phyloP scores from a whole-genome alignment of 2,329 filamentous ascomycete genomes.

The Dryadomyces quercus-mongolicae region DNA sequence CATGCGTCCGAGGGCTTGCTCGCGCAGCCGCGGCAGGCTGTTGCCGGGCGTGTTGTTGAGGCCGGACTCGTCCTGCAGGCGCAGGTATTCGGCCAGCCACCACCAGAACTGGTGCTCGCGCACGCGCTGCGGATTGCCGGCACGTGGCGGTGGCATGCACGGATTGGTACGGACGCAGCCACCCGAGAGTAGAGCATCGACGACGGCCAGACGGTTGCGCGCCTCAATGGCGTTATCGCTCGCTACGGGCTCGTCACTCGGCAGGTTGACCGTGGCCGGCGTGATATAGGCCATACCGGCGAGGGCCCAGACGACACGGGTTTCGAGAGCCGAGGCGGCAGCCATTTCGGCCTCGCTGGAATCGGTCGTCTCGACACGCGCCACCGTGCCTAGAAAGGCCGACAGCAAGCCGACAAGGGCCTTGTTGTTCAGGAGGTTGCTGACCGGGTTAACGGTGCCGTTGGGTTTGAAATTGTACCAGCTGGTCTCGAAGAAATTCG shows the following conservation, averaged over 20 bases:
- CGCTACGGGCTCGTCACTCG: conserved; percentile 26
- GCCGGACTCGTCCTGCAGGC: conserved; percentile 35
- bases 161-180: conserved; percentile 49
- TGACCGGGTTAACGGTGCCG: conserved; percentile 27
- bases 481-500: conserved; percentile 65
- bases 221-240: conserved; percentile 52
- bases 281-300: conserved; percentile 34
- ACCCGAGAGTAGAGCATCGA: conserved; percentile 67
- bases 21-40: conserved; percentile 38
- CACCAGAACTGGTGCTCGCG: conserved; percentile 76
- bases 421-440: conserved; percentile 37
- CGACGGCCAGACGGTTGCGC: conserved; percentile 57
- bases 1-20: conserved; percentile 52
- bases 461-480: conserved; percentile 56
- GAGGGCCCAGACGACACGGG: conserved; percentile 47
- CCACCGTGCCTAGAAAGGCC: conserved; percentile 46
- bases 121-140: conserved; percentile 39
- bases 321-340: conserved; percentile 42
- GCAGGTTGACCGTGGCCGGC: conserved; percentile 22
- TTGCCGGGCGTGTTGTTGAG: conserved; percentile 14
- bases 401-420: conserved; percentile 54
- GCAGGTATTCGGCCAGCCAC: conserved; percentile 59
- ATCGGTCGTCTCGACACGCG: conserved; percentile 35
- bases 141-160: conserved; percentile 35
- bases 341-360: conserved; percentile 31